Evolutionary conservation across 495 filamentous ascomycete species (phyloP), one percentile per base, ranked within the genome.

Genomic region (Hypoxylon fragiforme): DNA sequence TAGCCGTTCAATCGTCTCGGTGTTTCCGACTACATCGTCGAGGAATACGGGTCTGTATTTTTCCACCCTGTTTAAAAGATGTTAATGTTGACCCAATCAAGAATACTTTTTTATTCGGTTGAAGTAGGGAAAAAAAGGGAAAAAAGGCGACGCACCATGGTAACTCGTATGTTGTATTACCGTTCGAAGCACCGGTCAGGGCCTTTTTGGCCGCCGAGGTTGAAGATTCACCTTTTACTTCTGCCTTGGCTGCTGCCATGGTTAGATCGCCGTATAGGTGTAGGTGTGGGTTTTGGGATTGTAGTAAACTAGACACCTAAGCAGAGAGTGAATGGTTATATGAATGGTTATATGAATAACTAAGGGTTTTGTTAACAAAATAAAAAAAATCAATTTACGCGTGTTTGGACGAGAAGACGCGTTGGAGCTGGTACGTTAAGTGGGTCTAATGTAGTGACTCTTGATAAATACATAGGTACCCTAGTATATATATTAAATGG

Each of bases 1-100:
- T 60, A 99, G 77, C 14, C 94, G 88, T 71, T 97, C 95, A 61
- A 99, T 86, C 0, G 94, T 99, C 69, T 99, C 94, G 9, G 86
- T 95, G 68, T 99, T 99, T 54, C 94, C 94, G 46, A 97, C 95
- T 41, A 99, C 84, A 67, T 99, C 94, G 74, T 97, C 91, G 26
- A 99, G 86, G 75, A 91, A 89, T 42, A 92, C 77, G 0, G 94
- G 94, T 34, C 94, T 84, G 73, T 99, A 99, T 70, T 99, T 99
- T 72, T 99, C 94, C 30, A 99, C 95, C 94, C 94, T 97, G 54
- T 22, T 24, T 14, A 11, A 12, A 20, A 37, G 54, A 15, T 55
- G 65, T 66, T 42, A 62, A 32, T 4, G 26, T 6, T 57, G 32
- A 18, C 18, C 3, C 14, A n/a, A 39, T 20, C 6, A 14, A n/a